phyloP scores from a whole-genome alignment of 352 stramenopile species.

The Phytophthora citricola region DNA sequence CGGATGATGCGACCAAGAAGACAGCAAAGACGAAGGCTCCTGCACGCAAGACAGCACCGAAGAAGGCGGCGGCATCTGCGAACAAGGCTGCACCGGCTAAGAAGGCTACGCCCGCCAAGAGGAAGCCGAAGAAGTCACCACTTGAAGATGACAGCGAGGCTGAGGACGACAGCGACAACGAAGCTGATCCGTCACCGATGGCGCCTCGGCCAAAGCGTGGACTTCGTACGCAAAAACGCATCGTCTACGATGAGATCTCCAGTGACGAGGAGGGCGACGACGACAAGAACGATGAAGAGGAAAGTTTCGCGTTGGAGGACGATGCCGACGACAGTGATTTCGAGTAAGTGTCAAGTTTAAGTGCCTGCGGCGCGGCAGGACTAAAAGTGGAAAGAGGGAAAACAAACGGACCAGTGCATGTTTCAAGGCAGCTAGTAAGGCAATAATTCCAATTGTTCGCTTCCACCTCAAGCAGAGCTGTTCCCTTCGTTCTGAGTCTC shows the following conservation, averaged over 20 bases:
- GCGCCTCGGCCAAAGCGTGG: conserved; percentile 42
- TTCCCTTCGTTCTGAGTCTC: conserved; percentile 6
- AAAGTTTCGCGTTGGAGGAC: conserved; percentile 59
- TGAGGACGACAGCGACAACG: conserved; percentile 37
- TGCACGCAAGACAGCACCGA: conserved; percentile 38
- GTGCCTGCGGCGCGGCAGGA: conserved; percentile 24
- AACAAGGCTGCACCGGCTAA: conserved; percentile 35
- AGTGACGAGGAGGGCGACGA: conserved; percentile 60
- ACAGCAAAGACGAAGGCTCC: conserved; percentile 43
- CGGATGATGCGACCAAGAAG: conserved; percentile 47
- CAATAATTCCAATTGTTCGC: conserved; percentile 17
- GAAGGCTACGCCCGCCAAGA: conserved; percentile 29
- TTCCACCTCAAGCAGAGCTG: conserved; percentile 9
- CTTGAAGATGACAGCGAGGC: conserved; percentile 38
- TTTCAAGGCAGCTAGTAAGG: conserved; percentile 13
- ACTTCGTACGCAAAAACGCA: conserved; percentile 46
- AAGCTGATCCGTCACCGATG: conserved; percentile 22
- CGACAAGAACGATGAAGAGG: conserved; percentile 41
- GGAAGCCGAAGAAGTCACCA: conserved; percentile 32
- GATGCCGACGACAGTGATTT: conserved; percentile 74
- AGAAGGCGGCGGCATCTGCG: conserved; percentile 30
- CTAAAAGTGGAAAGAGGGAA: conserved; percentile 4
- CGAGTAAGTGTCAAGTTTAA: conserved; percentile 34
- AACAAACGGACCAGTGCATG: conserved; percentile 12
- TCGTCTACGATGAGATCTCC: conserved; percentile 61